These are phyloP conservation scores for Euptelea pleiosperma DNA, from an alignment of 164 flowering plant species.

Conservation along the genomic window DNA sequence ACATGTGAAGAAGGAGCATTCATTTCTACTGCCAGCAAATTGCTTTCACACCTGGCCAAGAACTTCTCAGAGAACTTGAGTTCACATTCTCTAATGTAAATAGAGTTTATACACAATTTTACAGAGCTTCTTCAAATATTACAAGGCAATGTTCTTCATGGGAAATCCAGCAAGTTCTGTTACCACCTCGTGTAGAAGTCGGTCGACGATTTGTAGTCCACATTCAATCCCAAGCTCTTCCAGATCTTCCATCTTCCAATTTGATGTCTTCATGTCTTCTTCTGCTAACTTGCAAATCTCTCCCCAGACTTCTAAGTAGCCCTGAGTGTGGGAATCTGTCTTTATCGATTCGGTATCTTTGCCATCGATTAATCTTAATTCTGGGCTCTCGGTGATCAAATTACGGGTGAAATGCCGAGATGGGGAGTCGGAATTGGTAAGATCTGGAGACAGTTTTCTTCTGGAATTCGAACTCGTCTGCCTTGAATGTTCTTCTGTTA, in stretches of 20 bases:
- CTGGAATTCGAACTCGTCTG: constrained; percentile 29
- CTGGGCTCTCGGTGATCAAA: neutral
- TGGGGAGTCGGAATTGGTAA: constrained; percentile 15
- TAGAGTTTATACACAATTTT: constrained; percentile 14
- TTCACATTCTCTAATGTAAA: too few relatives aligned
- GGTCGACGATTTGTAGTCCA: constrained; percentile 40
- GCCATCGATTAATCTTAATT: neutral
- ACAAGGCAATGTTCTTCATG: neutral
- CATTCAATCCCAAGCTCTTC: constrained; percentile 38
- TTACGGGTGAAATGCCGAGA: neutral
- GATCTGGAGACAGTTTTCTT: constrained; percentile 37
- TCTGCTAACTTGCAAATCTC: constrained; percentile 37
- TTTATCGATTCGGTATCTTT: constrained; percentile 17
- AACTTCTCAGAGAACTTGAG: too few relatives aligned
- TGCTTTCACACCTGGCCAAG: too few relatives aligned
- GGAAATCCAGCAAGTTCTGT: constrained; percentile 18
- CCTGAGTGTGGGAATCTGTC: neutral
- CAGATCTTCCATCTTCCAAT: constrained; percentile 43
- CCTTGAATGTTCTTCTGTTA: constrained; percentile 29
- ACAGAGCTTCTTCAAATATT: neutral
- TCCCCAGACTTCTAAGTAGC: constrained; percentile 27
- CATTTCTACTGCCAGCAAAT: too few relatives aligned
- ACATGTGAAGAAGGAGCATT: too few relatives aligned
- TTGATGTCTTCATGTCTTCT: constrained; percentile 33
- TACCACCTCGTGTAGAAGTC: constrained; percentile 43